A percentile compares a stretch with the other conserved stretches of the same genome.
Conservation (phyloP, 1,284 basidiomycete genomes). For the Nidula niveotomentosa region DNA sequence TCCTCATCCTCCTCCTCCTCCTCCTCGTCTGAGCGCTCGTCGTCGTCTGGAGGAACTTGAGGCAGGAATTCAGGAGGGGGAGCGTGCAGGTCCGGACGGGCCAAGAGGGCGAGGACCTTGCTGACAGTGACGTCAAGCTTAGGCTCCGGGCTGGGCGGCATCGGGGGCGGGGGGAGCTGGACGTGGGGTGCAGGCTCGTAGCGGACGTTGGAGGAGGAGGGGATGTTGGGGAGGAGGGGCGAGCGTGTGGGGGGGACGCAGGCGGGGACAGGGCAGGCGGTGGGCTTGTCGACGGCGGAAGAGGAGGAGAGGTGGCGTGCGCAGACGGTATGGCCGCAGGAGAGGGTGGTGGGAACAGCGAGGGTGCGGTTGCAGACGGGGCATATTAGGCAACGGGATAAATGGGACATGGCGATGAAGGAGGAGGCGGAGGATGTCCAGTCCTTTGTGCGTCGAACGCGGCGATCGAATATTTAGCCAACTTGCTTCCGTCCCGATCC, state of each 20-base stretch:
- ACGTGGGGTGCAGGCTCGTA: slow-evolving; percentile 15
- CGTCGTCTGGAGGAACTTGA: background rate
- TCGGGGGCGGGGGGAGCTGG: slow-evolving; percentile 17
- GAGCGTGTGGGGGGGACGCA: slow-evolving; percentile 13
- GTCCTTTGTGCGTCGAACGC: too few species aligned
- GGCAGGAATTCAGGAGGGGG: slow-evolving; percentile 2
- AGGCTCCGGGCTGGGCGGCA: slow-evolving; percentile 12
- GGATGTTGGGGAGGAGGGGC: slow-evolving; percentile 1
- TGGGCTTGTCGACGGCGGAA: background rate
- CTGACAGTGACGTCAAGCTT: slow-evolving; percentile 60
- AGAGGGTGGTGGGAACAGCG: slow-evolving; percentile 32
- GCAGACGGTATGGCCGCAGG: slow-evolving; percentile 44
- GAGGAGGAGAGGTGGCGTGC: slow-evolving; percentile 19
- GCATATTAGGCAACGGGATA: slow-evolving; percentile 24
- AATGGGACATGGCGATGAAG: slow-evolving; percentile 8
- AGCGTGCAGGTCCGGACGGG: slow-evolving; percentile 19
- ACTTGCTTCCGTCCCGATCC: too few species aligned
- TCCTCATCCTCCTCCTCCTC: slow-evolving; percentile 19
- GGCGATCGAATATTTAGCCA: too few species aligned
- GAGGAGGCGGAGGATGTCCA: background rate
- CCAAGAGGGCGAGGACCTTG: slow-evolving; percentile 54
- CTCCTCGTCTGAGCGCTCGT: slow-evolving; percentile 10
- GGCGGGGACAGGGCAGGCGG: slow-evolving; percentile 25
- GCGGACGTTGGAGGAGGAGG: slow-evolving; percentile 6
- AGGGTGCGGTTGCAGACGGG: slow-evolving; percentile 27